Evolutionary conservation across 352 stramenopile genomes (phyloP).

Genomic region (Blastocystis sp.): DNA sequence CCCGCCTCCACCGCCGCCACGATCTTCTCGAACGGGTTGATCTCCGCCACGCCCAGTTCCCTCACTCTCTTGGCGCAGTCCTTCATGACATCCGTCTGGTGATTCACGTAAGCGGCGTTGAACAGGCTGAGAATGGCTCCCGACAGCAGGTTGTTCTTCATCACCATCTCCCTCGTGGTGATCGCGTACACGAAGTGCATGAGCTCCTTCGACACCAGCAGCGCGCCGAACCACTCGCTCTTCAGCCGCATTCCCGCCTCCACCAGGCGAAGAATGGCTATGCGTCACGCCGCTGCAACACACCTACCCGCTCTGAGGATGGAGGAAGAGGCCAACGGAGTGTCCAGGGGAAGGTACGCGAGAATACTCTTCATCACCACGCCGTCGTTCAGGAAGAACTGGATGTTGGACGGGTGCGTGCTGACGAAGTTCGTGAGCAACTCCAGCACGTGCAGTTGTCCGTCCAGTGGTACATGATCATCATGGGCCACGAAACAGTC

Average conservation of each 20-base stretch:
- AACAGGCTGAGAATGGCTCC: slow-evolving; percentile 11
- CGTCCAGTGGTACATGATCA: background rate
- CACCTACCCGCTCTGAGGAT: slow-evolving; percentile 17
- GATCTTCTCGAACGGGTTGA: slow-evolving; percentile 1
- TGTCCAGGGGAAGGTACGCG: background rate
- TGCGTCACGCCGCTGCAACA: background rate
- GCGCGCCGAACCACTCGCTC: background rate
- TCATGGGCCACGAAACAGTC: background rate
- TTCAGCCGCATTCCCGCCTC: background rate
- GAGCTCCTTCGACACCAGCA: slow-evolving; percentile 11
- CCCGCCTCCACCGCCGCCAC: background rate
- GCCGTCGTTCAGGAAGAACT: background rate
- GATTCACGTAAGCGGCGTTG: background rate
- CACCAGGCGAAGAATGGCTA: slow-evolving; percentile 48
- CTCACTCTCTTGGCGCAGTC: background rate
- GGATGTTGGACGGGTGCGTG: background rate
- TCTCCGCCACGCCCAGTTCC: background rate
- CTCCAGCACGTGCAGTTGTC: background rate
- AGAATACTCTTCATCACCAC: background rate
- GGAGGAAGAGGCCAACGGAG: background rate
- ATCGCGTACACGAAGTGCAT: background rate
- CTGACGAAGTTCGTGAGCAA: slow-evolving; percentile 4
- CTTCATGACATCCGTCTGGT: background rate
- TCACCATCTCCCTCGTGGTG: background rate
- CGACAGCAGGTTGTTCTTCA: slow-evolving; percentile 14